Evolutionary conservation across 2,329 filamentous ascomycete genomes (phyloP), one percentile per base, ranked within the genome.

Genomic region (Neofusicoccum cordaticola): DNA sequence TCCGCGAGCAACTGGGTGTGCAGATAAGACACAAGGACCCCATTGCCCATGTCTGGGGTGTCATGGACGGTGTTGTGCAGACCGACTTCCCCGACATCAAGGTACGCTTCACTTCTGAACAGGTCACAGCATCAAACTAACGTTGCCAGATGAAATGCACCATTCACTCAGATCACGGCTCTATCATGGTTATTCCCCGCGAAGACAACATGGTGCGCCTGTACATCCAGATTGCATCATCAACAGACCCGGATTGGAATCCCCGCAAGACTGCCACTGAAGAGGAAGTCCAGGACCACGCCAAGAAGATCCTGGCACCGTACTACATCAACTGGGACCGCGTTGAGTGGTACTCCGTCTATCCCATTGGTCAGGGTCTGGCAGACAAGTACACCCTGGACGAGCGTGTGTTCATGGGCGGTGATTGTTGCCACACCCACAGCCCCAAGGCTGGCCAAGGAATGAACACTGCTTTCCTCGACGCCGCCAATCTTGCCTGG

Each of bases 401-500:
- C 69, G 84, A 88, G 76, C 84, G 86, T 5, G 82, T 88, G 35
- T 88, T 88, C 77, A 87, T 88, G 83, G 86, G 86, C 62, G 86
- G 86, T 52, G 86, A 88, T 73, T 84, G 82, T 67, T 88, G 86
- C 77, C 86, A 88, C 74, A 88, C 86, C 2, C 86, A 88, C 74
- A 82, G 80, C 69, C 86, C 86, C 63, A 89, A 88, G 75, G 86
- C 86, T 13, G 86, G 86, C 15, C 86, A 88, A 71, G 86, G 86
- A 65, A 88, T 85, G 84, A 86, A 86, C 78, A 86, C 85, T 68
- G 82, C 85, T 22, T 85, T 85, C 77, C 77, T 84, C 53, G 82
- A 84, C 71, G 92, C 92, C 0, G 86, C 92, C 66, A 98, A 97
- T 76, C 83, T 98, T 45, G 93, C 93, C 7, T 98, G 93, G 93